These are phyloP conservation scores for Gossypium aridum DNA, from an alignment of 441 rosid species.

Conservation along the genomic window DNA sequence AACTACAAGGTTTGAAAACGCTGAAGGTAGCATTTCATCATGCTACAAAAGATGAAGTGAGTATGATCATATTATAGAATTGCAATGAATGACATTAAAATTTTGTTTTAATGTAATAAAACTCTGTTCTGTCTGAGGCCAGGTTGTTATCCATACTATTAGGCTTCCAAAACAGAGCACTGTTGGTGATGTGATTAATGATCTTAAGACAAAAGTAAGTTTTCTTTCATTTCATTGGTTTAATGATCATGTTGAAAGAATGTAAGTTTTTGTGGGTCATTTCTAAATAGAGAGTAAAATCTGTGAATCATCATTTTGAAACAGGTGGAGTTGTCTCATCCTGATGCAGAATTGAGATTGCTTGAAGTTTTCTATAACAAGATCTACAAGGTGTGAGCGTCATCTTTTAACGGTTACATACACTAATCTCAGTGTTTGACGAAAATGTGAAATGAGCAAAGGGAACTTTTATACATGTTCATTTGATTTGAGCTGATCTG, in stretches of 20 bases:
- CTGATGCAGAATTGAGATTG: slow-evolving; percentile 40
- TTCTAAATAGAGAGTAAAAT: not conserved
- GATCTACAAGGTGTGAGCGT: slow-evolving; percentile 37
- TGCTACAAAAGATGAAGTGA: slow-evolving; percentile 47
- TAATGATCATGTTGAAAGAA: not conserved
- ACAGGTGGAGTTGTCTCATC: slow-evolving; percentile 31
- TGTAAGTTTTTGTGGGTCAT: not conserved
- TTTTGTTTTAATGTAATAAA: not conserved
- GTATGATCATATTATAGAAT: slow-evolving; percentile 11
- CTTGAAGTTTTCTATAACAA: slow-evolving; percentile 49
- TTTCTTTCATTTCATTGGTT: not conserved
- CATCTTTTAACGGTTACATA: not conserved
- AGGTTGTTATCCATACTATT: slow-evolving; percentile 44
- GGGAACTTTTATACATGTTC: not conserved
- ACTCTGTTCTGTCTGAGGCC: slow-evolving; percentile 11
- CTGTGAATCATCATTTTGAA: not conserved
- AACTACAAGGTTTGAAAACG: slow-evolving; percentile 47
- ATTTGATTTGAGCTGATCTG: not conserved
- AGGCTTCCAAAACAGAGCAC: slow-evolving; percentile 52
- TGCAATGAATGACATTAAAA: not conserved
- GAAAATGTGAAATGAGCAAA: not conserved
- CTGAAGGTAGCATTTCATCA: slow-evolving; percentile 50
- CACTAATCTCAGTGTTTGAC: not conserved
- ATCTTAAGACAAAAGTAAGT: slow-evolving; percentile 36
- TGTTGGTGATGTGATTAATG: slow-evolving; percentile 37